Evolutionary conservation across 345 rosid genomes (phyloP), one percentile per base, ranked within the genome.

Genomic region (Gossypium anomalum): DNA sequence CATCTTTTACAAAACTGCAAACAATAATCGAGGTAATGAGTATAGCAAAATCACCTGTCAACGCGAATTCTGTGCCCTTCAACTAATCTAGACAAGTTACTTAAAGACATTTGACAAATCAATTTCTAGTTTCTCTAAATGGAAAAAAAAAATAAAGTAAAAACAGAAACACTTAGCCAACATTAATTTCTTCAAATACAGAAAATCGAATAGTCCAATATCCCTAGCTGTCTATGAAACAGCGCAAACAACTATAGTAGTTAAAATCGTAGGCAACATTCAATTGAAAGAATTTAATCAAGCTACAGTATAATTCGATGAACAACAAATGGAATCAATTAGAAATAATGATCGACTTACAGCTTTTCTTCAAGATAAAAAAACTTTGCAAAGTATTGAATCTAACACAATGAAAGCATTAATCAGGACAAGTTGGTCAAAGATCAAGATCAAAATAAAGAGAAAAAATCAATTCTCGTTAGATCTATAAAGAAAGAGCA

Each of bases 1-100:
- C 77, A 75, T 75, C 34, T 75, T 75, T 55, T 64, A 75, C 38
- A 38, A 19, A 3, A 22, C 77, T 75, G 34, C 52, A 64, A 45
- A 60, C 45, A 60, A 58, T 27, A 62, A 72, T 57, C n/a, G 15
- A 43, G 44, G 11, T 22, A 44, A 10, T 72, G 9, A 72, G 22
- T 19, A 19, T 1, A 43, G 13, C 19, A 65, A 65, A 65, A 65
- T 10, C 27, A 43, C 14, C 3, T 3, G 9, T 11, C 27, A 43
- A 19, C 69, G 0, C 0, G 13, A 0, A 23, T 22, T 22, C 38
- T 22, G 6, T 47, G 25, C 12, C n/a, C 55, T 67, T 45, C 34
- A 67, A 47, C 59, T 68, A 48, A 25, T 49, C 22, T 23, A 69
- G n/a, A 25, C 19, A 59, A 25, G 41, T 59, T 23, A 25, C 5